Percentiles rank a stretch among this genome's conserved stretches.
Conservation (phyloP, 2,329 filamentous ascomycete genomes). For the Alternaria burnsii region DNA sequence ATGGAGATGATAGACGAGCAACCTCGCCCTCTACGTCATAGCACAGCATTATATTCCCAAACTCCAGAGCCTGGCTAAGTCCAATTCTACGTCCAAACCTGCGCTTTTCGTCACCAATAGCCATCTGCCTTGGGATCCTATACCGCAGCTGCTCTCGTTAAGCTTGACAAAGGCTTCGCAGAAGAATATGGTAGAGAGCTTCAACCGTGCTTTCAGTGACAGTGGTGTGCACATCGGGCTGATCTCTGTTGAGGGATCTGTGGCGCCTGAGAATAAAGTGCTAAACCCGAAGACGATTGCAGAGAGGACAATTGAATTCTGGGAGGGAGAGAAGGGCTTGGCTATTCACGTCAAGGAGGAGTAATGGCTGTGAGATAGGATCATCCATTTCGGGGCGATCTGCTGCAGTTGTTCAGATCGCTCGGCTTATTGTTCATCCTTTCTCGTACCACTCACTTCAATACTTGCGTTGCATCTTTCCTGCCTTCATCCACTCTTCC, state of each 20-base stretch:
- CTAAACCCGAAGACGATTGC: slow-evolving; percentile 59
- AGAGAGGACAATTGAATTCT: slow-evolving; percentile 55
- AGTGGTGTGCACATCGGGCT: slow-evolving; percentile 59
- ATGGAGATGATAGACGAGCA: slow-evolving; percentile 51
- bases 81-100: slow-evolving; percentile 49
- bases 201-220: slow-evolving; percentile 53
- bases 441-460: too few relatives aligned
- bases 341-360: slow-evolving; percentile 52
- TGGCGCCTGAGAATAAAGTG: slow-evolving; percentile 52
- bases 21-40: slow-evolving; percentile 59
- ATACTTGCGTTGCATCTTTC: too few relatives aligned
- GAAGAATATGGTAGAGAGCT: slow-evolving; percentile 58
- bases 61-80: slow-evolving; percentile 43
- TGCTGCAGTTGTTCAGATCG: too few relatives aligned
- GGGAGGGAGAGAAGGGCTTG: slow-evolving; percentile 50
- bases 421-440: too few relatives aligned
- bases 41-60: slow-evolving; percentile 59
- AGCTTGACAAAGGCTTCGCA: slow-evolving; percentile 63
- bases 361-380: neutral
- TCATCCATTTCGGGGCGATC: too few relatives aligned
- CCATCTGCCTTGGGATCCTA: slow-evolving; percentile 58
- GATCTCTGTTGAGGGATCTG: slow-evolving; percentile 57
- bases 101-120: slow-evolving; percentile 61
- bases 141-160: slow-evolving; percentile 59
- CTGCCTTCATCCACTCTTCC: too few relatives aligned